Base-by-base conservation (phyloP, 2,329 filamentous ascomycete genomes). In the Aureobasidium sp. region DNA sequence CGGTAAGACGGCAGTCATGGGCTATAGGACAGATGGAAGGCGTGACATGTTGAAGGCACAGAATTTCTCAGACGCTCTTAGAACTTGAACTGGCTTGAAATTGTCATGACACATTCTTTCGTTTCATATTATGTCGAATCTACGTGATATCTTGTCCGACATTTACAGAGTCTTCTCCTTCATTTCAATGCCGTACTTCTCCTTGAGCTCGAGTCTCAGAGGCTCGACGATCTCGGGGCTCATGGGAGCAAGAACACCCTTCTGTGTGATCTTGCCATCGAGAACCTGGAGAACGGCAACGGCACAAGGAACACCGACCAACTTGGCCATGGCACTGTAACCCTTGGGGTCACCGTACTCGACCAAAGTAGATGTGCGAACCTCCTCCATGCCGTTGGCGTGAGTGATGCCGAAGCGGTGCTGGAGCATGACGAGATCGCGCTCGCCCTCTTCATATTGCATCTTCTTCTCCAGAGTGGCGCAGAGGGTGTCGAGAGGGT, bases 381-480 rank as follows among this genome's bases (percentile, higher is more conserved):
- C 91, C 79, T 95, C 86, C 74, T 83, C 84, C 72, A 78, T 84
- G 70, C 91, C 91, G 73, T 94, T 88, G 76, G 87, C 86, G 77
- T 88, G 80, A 81, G 94, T 89, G 68, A 96, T 90, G 73, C 87
- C 86, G 74, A 96, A 95, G 78, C 85, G 87, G 80, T 90, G 88
- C 79, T 91, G 88, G 36, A 91, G 82, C 78, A 84, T 82, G 62
- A 94, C 89, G 67, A 95, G 80, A 75, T 96, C 91, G 64, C 91
- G 87, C 84, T 96, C 91, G 64, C 83, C 87, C 69, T 88, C 81
- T 71, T 84, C 88, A 75, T 87, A 96, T 76, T 89, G 84, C 90
- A 96, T 95, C 85, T 95, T 96, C 81, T 89, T 79, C 81, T 96
- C 91, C 34, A 96, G 84, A 3, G 86, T 89, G 36, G 90, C 90